Evolutionary conservation across 768 basidiomycete genomes (phyloP).

Genomic region (Lanmaoa pseudosensibilis): DNA sequence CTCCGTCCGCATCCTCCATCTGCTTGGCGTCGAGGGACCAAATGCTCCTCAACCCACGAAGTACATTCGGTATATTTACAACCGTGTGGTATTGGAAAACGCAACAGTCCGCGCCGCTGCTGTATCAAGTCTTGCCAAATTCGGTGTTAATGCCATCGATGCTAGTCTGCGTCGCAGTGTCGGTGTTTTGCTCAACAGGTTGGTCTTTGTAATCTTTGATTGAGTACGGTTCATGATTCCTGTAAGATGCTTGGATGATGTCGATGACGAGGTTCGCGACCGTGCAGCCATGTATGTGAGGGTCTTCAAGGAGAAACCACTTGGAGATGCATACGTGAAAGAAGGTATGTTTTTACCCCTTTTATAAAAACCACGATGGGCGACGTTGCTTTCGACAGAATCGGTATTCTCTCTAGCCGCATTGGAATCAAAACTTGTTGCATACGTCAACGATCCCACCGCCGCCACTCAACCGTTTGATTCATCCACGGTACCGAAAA

Average conservation of each 20-base stretch:
- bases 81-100: conserved; percentile 97
- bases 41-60: conserved; percentile 95
- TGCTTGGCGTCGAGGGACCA: conserved; percentile 95
- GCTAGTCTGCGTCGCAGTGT: conserved; percentile 79
- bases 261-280: conserved; percentile 98
- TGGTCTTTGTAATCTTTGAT: conserved; percentile 18
- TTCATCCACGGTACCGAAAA: conserved; percentile 81
- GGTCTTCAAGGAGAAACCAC: conserved; percentile 71
- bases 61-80: conserved; percentile 99
- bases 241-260: conserved; percentile 89
- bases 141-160: conserved; percentile 88
- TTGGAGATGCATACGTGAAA: conserved; percentile 87
- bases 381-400: conserved; percentile 50
- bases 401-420: conserved; percentile 90
- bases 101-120: conserved; percentile 97
- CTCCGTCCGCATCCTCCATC: conserved; percentile 92
- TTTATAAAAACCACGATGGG: neutral
- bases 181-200: conserved; percentile 83
- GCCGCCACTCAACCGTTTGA: conserved; percentile 80
- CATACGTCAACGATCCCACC: conserved; percentile 84
- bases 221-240: conserved; percentile 2
- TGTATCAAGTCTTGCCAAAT: conserved; percentile 92
- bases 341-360: conserved; percentile 62
- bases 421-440: conserved; percentile 88
- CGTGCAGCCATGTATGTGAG: conserved; percentile 93